A percentile compares a stretch with the other conserved stretches of the same genome.
Evolutionary conservation across 495 filamentous ascomycete genomes (phyloP).

Genomic region (Sphaerosporella brunnea): DNA sequence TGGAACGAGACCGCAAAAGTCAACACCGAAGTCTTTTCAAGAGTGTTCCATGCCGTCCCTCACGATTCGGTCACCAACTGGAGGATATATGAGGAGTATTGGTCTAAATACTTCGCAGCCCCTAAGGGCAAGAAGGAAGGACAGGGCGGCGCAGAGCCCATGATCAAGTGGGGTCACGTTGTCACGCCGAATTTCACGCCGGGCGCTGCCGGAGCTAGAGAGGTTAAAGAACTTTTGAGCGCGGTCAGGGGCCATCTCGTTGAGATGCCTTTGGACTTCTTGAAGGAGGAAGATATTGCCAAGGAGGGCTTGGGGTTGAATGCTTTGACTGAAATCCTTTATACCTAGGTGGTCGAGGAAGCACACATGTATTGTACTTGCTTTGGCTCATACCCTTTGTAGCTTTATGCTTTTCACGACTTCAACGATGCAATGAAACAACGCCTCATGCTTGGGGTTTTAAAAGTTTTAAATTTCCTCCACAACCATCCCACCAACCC

Average conservation of each 20-base stretch:
- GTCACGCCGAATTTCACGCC: constrained; percentile 59
- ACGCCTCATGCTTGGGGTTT: not conserved
- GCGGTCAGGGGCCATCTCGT: constrained; percentile 64
- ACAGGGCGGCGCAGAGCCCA: constrained; percentile 5
- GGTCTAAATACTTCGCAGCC: constrained; percentile 47
- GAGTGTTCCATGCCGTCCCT: constrained; percentile 77
- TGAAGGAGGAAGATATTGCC: constrained; percentile 75
- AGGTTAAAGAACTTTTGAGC: constrained; percentile 68
- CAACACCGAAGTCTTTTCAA: constrained; percentile 70
- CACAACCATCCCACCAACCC: not conserved
- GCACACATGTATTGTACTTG: not conserved
- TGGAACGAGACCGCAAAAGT: constrained; percentile 57
- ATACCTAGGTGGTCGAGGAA: constrained; percentile 21
- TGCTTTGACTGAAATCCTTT: constrained; percentile 23
- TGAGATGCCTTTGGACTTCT: constrained; percentile 82
- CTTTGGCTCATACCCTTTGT: not conserved
- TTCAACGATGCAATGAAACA: not conserved
- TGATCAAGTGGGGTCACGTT: constrained; percentile 59
- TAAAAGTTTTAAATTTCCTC: not conserved
- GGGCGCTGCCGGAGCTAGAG: constrained; percentile 40
- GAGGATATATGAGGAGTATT: constrained; percentile 74
- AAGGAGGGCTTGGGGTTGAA: constrained; percentile 43
- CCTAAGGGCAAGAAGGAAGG: constrained; percentile 28
- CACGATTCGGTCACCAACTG: constrained; percentile 65
- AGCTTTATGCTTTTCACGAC: not conserved